These are phyloP conservation scores for Trichosporon coremiiforme DNA, from an alignment of 1,284 basidiomycete genomes.

Conservation along the genomic window DNA sequence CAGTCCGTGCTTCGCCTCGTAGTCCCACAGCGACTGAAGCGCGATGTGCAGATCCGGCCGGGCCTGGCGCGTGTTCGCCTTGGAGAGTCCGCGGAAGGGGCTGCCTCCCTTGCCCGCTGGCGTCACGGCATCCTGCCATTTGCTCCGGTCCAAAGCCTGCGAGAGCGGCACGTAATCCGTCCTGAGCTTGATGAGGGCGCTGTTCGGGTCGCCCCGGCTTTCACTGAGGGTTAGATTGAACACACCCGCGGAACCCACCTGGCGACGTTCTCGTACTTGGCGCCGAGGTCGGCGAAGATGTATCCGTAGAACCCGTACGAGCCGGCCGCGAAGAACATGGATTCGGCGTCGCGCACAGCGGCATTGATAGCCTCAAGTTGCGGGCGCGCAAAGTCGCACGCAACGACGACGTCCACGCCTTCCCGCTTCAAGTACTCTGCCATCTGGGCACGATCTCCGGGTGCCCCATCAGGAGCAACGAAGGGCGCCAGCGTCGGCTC, in stretches of 20 bases:
- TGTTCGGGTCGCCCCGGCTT: slow-evolving; percentile 8
- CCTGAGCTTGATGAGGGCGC: slow-evolving; percentile 62
- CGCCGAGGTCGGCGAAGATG: slow-evolving; percentile 88
- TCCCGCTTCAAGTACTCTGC: slow-evolving; percentile 63
- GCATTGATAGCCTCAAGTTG: slow-evolving; percentile 72
- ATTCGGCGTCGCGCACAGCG: slow-evolving; percentile 68
- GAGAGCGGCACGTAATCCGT: slow-evolving; percentile 68
- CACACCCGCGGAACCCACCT: slow-evolving; percentile 62
- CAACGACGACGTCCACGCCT: slow-evolving; percentile 76
- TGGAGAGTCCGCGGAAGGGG: slow-evolving; percentile 69
- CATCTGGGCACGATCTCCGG: slow-evolving; percentile 58
- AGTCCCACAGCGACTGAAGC: slow-evolving; percentile 81
- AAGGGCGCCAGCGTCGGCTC: slow-evolving; percentile 61
- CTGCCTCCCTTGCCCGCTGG: slow-evolving; percentile 47
- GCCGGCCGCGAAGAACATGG: slow-evolving; percentile 83
- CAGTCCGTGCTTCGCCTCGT: slow-evolving; percentile 66
- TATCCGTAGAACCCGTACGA: slow-evolving; percentile 88
- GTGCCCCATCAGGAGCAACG: slow-evolving; percentile 48
- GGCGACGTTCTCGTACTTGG: slow-evolving; percentile 74
- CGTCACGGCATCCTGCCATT: slow-evolving; percentile 38
- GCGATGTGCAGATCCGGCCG: slow-evolving; percentile 72
- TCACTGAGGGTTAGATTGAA: not conserved
- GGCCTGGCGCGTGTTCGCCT: slow-evolving; percentile 73
- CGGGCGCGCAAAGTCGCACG: slow-evolving; percentile 71
- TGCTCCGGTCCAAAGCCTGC: slow-evolving; percentile 62